A percentile compares a stretch with the other conserved stretches of the same genome.
These are phyloP conservation scores for Starmerella tilneyi DNA, from an alignment of 805 yeast genomes.

Conservation along the genomic window DNA sequence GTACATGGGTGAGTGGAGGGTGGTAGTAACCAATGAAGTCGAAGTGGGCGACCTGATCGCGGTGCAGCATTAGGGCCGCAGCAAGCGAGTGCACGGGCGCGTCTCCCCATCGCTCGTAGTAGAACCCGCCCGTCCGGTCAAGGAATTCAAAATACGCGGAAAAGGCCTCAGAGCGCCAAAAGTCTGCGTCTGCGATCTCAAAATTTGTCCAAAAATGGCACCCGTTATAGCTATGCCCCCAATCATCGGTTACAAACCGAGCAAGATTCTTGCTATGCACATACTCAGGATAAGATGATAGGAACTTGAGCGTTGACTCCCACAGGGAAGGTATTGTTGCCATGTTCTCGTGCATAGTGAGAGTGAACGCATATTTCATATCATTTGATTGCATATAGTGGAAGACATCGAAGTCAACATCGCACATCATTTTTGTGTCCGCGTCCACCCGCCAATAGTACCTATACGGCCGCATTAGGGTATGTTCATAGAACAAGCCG, in stretches of 20 bases:
- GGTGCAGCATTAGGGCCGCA: constrained; percentile 58
- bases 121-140: constrained; percentile 73
- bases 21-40: constrained; percentile 88
- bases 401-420: constrained; percentile 89
- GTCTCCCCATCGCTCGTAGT: constrained; percentile 93
- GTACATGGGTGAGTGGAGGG: constrained; percentile 19
- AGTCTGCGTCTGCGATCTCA: constrained; percentile 76
- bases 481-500: constrained; percentile 74
- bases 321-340: constrained; percentile 78
- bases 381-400: constrained; percentile 59
- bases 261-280: constrained; percentile 48
- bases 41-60: constrained; percentile 73
- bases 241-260: constrained; percentile 60
- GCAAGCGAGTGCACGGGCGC: constrained; percentile 92
- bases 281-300: constrained; percentile 41
- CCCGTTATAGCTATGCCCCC: constrained; percentile 58
- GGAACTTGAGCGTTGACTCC: constrained; percentile 42
- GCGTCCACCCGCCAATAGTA: constrained; percentile 99
- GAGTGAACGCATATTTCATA: constrained; percentile 78
- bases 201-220: constrained; percentile 93
- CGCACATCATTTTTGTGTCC: constrained; percentile 80
- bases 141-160: constrained; percentile 56
- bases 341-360: constrained; percentile 63
- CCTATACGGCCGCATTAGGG: constrained; percentile 53
- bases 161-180: constrained; percentile 59